Conservation (phyloP, 1,139 yeast genomes). For the Candida tropicalis region DNA sequence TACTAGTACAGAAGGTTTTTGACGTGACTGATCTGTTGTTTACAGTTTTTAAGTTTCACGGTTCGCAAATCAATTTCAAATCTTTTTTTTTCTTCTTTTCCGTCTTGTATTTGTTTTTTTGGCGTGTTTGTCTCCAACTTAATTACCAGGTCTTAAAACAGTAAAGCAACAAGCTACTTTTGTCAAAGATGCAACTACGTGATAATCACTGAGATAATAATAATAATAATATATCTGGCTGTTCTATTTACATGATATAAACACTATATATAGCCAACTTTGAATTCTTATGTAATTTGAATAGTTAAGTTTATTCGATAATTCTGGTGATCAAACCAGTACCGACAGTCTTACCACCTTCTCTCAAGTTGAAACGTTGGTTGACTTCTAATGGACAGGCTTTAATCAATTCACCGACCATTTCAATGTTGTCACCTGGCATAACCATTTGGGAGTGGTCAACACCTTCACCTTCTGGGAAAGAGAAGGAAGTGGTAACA, state of each 20-base stretch:
- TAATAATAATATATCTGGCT: neutral
- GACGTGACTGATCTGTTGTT: neutral
- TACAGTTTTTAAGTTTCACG: too few species aligned
- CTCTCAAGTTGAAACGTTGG: constrained; percentile 99
- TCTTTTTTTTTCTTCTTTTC: neutral
- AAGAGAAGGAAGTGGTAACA: constrained; percentile 86
- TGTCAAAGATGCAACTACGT: too few species aligned
- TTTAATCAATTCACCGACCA: constrained; percentile 88
- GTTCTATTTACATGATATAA: constrained; percentile 1
- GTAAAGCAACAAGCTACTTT: too few species aligned
- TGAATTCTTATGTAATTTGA: neutral
- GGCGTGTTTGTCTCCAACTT: too few species aligned
- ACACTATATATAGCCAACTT: constrained; percentile 3
- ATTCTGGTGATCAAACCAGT: constrained; percentile 97
- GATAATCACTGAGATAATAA: too few species aligned
- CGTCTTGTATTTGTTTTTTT: neutral
- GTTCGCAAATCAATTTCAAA: too few species aligned
- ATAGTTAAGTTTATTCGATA: constrained; percentile 53
- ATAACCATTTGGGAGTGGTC: constrained; percentile 88
- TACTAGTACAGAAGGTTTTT: neutral
- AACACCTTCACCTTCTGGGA: constrained; percentile 85
- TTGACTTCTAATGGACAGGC: constrained; percentile 95
- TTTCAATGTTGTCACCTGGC: constrained; percentile 99
- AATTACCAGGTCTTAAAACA: too few species aligned
- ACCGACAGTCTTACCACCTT: constrained; percentile 99